Percentiles rank a stretch among this genome's conserved stretches.
These are phyloP conservation scores for Phaeosphaeriaceae sp. DNA, from an alignment of 2,329 filamentous ascomycete genomes.

Conservation along the genomic window DNA sequence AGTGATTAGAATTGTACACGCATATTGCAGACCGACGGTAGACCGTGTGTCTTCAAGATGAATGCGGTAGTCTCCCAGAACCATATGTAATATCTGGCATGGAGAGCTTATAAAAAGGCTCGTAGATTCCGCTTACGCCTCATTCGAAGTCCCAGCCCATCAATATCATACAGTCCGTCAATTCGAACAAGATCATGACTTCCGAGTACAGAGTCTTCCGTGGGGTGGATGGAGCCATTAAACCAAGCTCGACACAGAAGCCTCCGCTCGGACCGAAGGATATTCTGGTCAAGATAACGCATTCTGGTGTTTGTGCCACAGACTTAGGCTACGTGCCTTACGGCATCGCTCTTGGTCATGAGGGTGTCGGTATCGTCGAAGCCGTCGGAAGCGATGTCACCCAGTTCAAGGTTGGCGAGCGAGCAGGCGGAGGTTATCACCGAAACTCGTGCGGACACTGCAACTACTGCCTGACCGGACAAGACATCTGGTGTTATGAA, in stretches of 20 bases:
- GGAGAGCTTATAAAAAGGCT: no score
- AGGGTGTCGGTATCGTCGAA: conserved; percentile 52
- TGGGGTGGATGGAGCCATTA: conserved; percentile 19
- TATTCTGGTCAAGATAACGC: conserved; percentile 26
- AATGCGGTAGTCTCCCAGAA: no score
- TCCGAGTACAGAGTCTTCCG: conserved; percentile 21
- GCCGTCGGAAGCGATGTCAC: conserved; percentile 31
- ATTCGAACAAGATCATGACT: no score
- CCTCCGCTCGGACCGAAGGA: conserved; percentile 22
- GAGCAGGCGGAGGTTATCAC: conserved; percentile 50
- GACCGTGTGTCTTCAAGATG: background rate
- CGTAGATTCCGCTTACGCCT: no score
- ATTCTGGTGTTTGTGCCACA: conserved; percentile 24
- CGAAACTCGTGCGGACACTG: conserved; percentile 46
- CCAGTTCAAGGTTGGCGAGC: conserved; percentile 25
- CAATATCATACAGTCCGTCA: no score
- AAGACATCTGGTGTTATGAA: conserved; percentile 45
- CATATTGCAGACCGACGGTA: background rate
- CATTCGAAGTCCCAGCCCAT: no score
- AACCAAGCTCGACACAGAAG: conserved; percentile 8
- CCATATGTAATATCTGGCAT: no score
- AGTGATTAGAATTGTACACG: background rate
- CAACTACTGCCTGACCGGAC: conserved; percentile 31
- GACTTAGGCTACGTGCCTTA: conserved; percentile 21
- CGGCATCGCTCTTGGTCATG: conserved; percentile 47